Evolutionary conservation across 2,329 filamentous ascomycete species (phyloP).

Genomic region (Fusarium pseudocircinatum): DNA sequence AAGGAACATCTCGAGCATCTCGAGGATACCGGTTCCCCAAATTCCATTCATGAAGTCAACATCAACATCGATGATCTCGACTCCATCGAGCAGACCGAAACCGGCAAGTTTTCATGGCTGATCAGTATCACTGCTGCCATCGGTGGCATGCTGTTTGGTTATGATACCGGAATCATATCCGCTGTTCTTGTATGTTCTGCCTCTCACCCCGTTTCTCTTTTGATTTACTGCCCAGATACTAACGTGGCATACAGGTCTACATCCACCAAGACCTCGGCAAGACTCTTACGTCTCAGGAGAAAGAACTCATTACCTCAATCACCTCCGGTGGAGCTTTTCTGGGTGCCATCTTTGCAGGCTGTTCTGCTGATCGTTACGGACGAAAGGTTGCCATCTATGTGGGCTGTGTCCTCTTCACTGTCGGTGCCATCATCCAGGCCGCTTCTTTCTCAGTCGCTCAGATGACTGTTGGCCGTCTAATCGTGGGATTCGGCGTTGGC

Average conservation of each 20-base stretch:
- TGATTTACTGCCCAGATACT: not conserved
- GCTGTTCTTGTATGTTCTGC: slow-evolving; percentile 36
- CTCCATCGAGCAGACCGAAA: slow-evolving; percentile 39
- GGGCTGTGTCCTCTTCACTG: slow-evolving; percentile 41
- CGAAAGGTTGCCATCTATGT: slow-evolving; percentile 43
- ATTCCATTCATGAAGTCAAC: slow-evolving; percentile 29
- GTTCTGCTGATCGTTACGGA: slow-evolving; percentile 40
- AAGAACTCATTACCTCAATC: slow-evolving; percentile 62
- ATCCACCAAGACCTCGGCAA: slow-evolving; percentile 48
- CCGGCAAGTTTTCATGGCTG: slow-evolving; percentile 41
- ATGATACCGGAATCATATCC: slow-evolving; percentile 52
- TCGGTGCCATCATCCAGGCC: slow-evolving; percentile 42
- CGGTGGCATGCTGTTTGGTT: slow-evolving; percentile 52
- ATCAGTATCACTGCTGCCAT: slow-evolving; percentile 45
- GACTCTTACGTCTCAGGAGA: slow-evolving; percentile 53
- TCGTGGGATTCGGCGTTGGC: slow-evolving; percentile 61
- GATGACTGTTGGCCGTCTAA: slow-evolving; percentile 49
- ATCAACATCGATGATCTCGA: slow-evolving; percentile 39
- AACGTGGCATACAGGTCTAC: slow-evolving; percentile 16
- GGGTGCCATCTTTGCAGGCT: slow-evolving; percentile 43
- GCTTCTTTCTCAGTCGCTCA: slow-evolving; percentile 40
- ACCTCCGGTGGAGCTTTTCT: slow-evolving; percentile 53
- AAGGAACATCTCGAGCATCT: slow-evolving; percentile 36
- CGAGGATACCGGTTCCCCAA: slow-evolving; percentile 24
- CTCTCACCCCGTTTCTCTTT: not conserved